A percentile compares a stretch with the other conserved stretches of the same genome.
Conservation (phyloP, 2,329 filamentous ascomycete genomes). For the Seiridium cupressi region DNA sequence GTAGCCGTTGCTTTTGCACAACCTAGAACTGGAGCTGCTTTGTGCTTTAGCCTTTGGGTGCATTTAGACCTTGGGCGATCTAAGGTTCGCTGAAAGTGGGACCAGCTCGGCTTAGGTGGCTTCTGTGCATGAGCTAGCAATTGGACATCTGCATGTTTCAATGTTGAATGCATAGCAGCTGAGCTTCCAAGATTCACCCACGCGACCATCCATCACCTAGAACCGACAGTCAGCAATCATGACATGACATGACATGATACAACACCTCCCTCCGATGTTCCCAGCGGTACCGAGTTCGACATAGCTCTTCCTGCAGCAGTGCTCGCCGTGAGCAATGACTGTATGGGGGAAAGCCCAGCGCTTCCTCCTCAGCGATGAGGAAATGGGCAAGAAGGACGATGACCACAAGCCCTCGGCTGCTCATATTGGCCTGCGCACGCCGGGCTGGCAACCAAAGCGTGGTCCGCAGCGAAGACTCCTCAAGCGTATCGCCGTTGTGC, state of each 20-base stretch:
- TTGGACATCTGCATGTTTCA: neutral
- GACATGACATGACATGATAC: neutral
- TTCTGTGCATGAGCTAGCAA: too few relatives aligned
- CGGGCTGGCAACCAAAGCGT: conserved; percentile 41
- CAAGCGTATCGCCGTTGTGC: conserved; percentile 48
- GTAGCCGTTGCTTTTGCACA: too few relatives aligned
- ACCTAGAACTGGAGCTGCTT: too few relatives aligned
- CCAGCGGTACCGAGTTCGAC: neutral
- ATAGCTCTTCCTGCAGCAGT: neutral
- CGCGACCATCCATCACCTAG: too few relatives aligned
- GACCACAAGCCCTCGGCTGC: conserved; percentile 40
- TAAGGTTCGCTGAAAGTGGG: too few relatives aligned
- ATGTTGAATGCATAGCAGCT: neutral
- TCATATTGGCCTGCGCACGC: conserved; percentile 23
- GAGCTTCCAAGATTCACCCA: neutral
- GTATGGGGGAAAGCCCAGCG: conserved; percentile 38
- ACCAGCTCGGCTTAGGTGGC: too few relatives aligned
- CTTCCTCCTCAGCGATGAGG: conserved; percentile 51
- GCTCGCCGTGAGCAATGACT: conserved; percentile 13
- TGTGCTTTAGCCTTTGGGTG: too few relatives aligned
- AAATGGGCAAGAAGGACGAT: conserved; percentile 60
- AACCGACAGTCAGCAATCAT: neutral
- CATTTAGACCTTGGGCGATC: too few relatives aligned
- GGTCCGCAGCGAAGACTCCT: conserved; percentile 50
- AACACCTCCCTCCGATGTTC: neutral